Evolutionary conservation across 2,329 filamentous ascomycete species (phyloP).

Genomic region (Onygenales sp.): DNA sequence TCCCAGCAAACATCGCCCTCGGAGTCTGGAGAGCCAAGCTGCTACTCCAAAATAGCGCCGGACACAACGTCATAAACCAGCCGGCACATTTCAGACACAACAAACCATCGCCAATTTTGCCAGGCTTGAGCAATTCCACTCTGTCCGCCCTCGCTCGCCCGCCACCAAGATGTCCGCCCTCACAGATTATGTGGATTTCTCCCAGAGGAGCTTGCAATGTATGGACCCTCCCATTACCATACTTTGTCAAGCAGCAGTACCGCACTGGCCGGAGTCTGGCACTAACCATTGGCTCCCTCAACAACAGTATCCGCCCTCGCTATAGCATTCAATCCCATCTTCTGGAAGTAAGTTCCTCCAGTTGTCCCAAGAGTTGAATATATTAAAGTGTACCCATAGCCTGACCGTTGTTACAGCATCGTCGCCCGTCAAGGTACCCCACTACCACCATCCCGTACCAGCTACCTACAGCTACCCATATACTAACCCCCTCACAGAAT

Average conservation of each 20-base stretch:
- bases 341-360: constrained; percentile 77
- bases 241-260: no score
- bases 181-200: constrained; percentile 48
- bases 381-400: neutral
- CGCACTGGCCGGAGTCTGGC: neutral
- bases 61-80: neutral
- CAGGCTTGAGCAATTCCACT: neutral
- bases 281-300: constrained; percentile 7
- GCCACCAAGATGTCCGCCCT: constrained; percentile 23
- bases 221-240: constrained; percentile 21
- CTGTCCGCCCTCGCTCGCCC: neutral
- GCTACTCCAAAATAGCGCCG: no score
- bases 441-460: neutral
- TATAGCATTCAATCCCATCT: constrained; percentile 94
- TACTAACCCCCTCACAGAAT: constrained; percentile 51
- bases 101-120: neutral
- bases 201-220: constrained; percentile 59
- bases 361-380: neutral
- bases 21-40: no score
- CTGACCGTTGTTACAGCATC: constrained; percentile 46
- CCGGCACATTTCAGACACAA: neutral
- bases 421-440: constrained; percentile 66
- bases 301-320: constrained; percentile 63
- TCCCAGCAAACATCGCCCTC: no score
- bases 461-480: neutral